A percentile compares a stretch with the other conserved stretches of the same genome.
Conservation (phyloP, 2,329 filamentous ascomycete genomes). For the Ophiocordyceps camponoti-leonardi region DNA sequence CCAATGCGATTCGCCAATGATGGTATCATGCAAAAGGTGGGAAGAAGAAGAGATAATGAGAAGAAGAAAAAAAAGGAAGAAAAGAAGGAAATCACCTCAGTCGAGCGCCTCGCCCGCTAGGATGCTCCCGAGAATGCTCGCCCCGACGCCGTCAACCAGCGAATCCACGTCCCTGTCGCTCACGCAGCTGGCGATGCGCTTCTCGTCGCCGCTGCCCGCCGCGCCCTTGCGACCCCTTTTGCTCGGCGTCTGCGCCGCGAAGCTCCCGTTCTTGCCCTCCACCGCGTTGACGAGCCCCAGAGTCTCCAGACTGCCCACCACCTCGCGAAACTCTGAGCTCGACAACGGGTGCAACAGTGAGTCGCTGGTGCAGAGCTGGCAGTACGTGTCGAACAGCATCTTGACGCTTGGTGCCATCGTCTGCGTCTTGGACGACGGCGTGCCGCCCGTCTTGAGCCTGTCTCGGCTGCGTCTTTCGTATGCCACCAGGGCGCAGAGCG, state of each 20-base stretch:
- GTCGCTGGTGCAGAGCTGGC: slow-evolving; percentile 65
- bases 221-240: slow-evolving; percentile 45
- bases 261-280: slow-evolving; percentile 53
- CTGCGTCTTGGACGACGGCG: slow-evolving; percentile 44
- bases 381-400: slow-evolving; percentile 70
- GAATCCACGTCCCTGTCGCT: slow-evolving; percentile 63
- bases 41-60: no score
- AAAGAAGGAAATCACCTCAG: not conserved
- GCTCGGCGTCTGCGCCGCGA: slow-evolving; percentile 50
- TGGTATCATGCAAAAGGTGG: no score
- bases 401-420: slow-evolving; percentile 63
- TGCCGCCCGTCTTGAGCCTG: slow-evolving; percentile 21
- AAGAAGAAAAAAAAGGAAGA: no score
- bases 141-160: slow-evolving; percentile 46
- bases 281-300: slow-evolving; percentile 59
- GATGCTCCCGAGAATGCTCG: slow-evolving; percentile 44
- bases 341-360: slow-evolving; percentile 82
- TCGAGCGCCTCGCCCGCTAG: slow-evolving; percentile 43
- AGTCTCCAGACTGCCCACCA: slow-evolving; percentile 77
- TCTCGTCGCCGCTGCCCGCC: slow-evolving; percentile 47
- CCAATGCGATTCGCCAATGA: no score
- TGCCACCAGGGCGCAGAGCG: slow-evolving; percentile 72
- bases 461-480: slow-evolving; percentile 60
- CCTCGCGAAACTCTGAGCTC: slow-evolving; percentile 84
- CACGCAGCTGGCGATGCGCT: slow-evolving; percentile 60